Evolutionary conservation across 2,329 filamentous ascomycete genomes (phyloP).

Genomic region (Calonectria fujianensis): DNA sequence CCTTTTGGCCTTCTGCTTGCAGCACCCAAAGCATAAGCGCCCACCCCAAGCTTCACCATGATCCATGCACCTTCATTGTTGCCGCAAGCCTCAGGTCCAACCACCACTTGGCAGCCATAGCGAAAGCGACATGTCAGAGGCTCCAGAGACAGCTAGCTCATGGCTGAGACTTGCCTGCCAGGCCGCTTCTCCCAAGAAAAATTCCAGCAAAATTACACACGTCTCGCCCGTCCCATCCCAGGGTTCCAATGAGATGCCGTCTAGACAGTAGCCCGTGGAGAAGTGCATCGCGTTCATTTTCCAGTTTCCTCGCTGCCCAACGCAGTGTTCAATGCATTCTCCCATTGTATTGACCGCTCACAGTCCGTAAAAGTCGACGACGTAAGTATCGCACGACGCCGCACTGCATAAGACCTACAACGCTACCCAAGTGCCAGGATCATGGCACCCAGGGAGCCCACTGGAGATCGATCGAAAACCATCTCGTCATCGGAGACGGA

Average conservation of each 20-base stretch:
- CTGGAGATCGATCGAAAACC: slow-evolving; percentile 9
- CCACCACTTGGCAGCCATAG: slow-evolving; percentile 23
- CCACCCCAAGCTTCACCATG: slow-evolving; percentile 20
- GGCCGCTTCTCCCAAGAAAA: neutral
- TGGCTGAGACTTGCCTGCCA: slow-evolving; percentile 29
- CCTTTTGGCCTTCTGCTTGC: slow-evolving; percentile 8
- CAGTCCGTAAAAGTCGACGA: slow-evolving; percentile 9
- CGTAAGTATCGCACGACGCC: slow-evolving; percentile 30
- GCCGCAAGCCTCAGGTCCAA: slow-evolving; percentile 25
- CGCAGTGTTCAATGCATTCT: slow-evolving; percentile 25
- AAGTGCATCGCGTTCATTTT: slow-evolving; percentile 3
- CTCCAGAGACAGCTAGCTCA: slow-evolving; percentile 21
- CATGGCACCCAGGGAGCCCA: neutral
- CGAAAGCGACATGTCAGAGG: slow-evolving; percentile 35
- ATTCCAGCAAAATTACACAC: slow-evolving; percentile 10
- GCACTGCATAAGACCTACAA: slow-evolving; percentile 12
- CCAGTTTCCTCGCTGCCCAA: slow-evolving; percentile 37
- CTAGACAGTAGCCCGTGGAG: neutral
- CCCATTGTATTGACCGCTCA: neutral
- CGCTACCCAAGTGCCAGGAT: slow-evolving; percentile 21
- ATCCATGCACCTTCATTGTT: slow-evolving; percentile 18
- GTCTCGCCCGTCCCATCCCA: neutral
- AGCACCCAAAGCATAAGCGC: slow-evolving; percentile 20
- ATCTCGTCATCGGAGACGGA: neutral
- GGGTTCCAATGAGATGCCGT: slow-evolving; percentile 21